Base-by-base conservation (phyloP, 116 monocot species). In the Zostera marina region DNA sequence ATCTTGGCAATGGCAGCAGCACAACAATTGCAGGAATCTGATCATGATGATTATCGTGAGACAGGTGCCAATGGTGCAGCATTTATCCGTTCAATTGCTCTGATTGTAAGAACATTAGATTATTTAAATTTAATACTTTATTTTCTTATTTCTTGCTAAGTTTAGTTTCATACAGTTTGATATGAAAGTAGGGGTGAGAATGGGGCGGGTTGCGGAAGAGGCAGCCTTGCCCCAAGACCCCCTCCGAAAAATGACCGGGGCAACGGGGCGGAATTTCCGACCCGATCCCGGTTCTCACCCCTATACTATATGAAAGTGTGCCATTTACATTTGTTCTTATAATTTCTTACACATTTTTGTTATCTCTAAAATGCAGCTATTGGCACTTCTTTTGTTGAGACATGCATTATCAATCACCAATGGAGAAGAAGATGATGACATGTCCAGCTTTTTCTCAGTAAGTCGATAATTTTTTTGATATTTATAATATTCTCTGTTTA, bases 331-430 rank as follows among this genome's bases (percentile, higher is more conserved):
- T 11, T 65, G 44, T 61, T 38, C 25, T 55, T 49, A 42, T 23
- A 22, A 24, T 0, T 47, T 68, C 3, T 8, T 58, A 49, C 20
- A 43, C 0, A 21, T 52, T 51, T n/a, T 61, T 47, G n/a, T 21
- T 38, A 3, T 62, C 5, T 56, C 61, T 64, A 41, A 14, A 19
- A 63, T 78, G 67, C 69, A 93, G 93, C 68, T 93, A 61, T 79
- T 93, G 69, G 93, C 84, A 56, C 79, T 93, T 44, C 63, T 93
- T 61, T 69, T 93, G 15, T 62, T 93, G 71, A 88, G 84, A 75
- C 84, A 88, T 77, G 93, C 88, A 49, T 42, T 93, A 58, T 52
- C 70, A 16, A 71, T 93, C 44, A 79, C 81, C 23, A 69, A 71
- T 25, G 76, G 71, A 53, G 87, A 84, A 44, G 93, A 62, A 26